Conservation (phyloP, 1,284 basidiomycete species). For the Cystobasidium sp. region DNA sequence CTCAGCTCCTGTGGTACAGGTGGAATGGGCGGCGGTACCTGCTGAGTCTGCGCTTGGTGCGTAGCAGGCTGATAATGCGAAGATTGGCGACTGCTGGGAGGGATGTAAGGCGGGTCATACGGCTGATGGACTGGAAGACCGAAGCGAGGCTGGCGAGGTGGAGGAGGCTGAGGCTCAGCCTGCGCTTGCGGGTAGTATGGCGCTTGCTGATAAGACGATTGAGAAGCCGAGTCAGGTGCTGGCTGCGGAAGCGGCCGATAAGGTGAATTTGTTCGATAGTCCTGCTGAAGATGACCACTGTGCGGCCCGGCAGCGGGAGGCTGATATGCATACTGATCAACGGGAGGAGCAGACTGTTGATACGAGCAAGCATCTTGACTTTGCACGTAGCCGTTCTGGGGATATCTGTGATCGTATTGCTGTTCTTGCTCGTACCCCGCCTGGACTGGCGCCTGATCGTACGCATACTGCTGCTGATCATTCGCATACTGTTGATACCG, state of each 20-base stretch:
- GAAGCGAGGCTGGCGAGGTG: constrained; percentile 37
- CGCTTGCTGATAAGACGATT: background rate
- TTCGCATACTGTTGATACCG: background rate
- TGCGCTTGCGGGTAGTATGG: background rate
- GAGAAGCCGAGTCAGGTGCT: constrained; percentile 8
- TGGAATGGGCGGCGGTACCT: constrained; percentile 28
- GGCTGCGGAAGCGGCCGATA: constrained; percentile 38
- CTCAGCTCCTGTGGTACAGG: constrained; percentile 31
- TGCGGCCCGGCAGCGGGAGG: background rate
- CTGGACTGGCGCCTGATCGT: background rate
- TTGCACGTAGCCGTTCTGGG: background rate
- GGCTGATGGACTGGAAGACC: constrained; percentile 36
- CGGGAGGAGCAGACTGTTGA: background rate
- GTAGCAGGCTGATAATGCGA: background rate
- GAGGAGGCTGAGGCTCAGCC: constrained; percentile 7
- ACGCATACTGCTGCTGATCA: constrained; percentile 5
- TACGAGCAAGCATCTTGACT: background rate
- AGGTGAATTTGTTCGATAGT: constrained; percentile 27
- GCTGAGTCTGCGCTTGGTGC: background rate
- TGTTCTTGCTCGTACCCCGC: constrained; percentile 7
- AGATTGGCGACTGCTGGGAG: constrained; percentile 16
- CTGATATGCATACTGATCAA: constrained; percentile 12
- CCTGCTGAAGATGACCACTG: constrained; percentile 10
- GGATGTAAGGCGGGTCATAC: constrained; percentile 33
- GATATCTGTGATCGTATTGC: constrained; percentile 7